phyloP scores from a whole-genome alignment of 2,329 filamentous ascomycete genomes.

The Fusarium sp. region DNA sequence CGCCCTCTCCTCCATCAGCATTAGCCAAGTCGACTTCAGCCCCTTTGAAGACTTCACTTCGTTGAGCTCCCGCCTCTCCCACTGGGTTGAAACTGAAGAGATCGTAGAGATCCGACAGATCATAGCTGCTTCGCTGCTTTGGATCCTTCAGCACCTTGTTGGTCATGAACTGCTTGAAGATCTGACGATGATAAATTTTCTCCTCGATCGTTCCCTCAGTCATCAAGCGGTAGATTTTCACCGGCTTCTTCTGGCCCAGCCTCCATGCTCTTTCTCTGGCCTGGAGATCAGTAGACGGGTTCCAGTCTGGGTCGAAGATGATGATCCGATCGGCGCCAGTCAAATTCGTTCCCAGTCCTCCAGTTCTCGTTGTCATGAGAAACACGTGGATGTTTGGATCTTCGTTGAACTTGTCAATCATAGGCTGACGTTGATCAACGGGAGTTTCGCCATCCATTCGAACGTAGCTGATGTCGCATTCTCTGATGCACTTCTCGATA shows the following conservation, averaged over 20 bases:
- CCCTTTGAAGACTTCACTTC: slow-evolving; percentile 87
- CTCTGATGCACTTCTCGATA: slow-evolving; percentile 81
- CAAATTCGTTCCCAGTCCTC: slow-evolving; percentile 91
- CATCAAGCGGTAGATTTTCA: slow-evolving; percentile 98
- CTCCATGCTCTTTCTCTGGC: slow-evolving; percentile 96
- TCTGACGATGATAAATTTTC: slow-evolving; percentile 98
- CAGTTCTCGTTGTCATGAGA: slow-evolving; percentile 93
- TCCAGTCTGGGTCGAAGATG: slow-evolving; percentile 99
- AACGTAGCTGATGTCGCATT: slow-evolving; percentile 79
- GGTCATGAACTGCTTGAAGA: slow-evolving; percentile 97
- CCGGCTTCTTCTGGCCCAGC: slow-evolving; percentile 92
- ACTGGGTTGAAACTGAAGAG: slow-evolving; percentile 79
- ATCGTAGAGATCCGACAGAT: slow-evolving; percentile 90
- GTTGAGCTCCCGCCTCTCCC: slow-evolving; percentile 74
- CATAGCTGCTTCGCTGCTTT: slow-evolving; percentile 91
- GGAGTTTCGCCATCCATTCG: slow-evolving; percentile 95
- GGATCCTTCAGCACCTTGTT: slow-evolving; percentile 97
- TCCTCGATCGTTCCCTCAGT: slow-evolving; percentile 98
- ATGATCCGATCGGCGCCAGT: slow-evolving; percentile 96
- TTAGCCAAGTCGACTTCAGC: slow-evolving; percentile 71
- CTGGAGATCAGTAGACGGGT: slow-evolving; percentile 95
- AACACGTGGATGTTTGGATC: slow-evolving; percentile 86
- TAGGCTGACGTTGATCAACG: slow-evolving; percentile 86
- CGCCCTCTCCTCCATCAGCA: slow-evolving; percentile 2
- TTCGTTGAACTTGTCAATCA: slow-evolving; percentile 95